phyloP scores from a whole-genome alignment of 768 basidiomycete genomes.

The Boletus rufocinnamomeus region DNA sequence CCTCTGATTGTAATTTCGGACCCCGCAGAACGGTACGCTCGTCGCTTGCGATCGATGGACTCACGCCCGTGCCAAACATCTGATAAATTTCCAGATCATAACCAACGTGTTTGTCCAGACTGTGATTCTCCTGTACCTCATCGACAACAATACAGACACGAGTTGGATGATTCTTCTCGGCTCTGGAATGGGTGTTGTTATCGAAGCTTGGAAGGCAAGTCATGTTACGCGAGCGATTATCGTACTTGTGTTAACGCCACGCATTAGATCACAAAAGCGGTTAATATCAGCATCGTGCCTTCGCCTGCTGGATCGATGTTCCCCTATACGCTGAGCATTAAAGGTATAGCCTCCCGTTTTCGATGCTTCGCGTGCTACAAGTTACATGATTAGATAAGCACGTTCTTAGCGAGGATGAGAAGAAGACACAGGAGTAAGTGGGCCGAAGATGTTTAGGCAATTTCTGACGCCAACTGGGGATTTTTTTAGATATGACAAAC shows the following conservation, averaged over 20 bases:
- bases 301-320: slow-evolving; percentile 63
- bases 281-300: slow-evolving; percentile 74
- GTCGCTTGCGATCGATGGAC: slow-evolving; percentile 12
- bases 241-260: slow-evolving; percentile 19
- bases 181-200: slow-evolving; percentile 75
- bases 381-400: slow-evolving; percentile 71
- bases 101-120: slow-evolving; percentile 95
- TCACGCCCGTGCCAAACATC: slow-evolving; percentile 16
- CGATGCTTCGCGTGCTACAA: slow-evolving; percentile 14
- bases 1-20: slow-evolving; percentile 22
- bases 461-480: slow-evolving; percentile 8
- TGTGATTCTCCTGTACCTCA: slow-evolving; percentile 87
- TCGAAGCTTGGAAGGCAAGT: slow-evolving; percentile 93
- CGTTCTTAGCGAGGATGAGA: slow-evolving; percentile 94
- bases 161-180: slow-evolving; percentile 97
- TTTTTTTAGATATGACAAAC: slow-evolving; percentile 70
- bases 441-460: slow-evolving; percentile 24
- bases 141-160: slow-evolving; percentile 94
- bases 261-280: slow-evolving; percentile 79
- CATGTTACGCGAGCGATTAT: slow-evolving; percentile 12
- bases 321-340: slow-evolving; percentile 81
- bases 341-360: slow-evolving; percentile 51
- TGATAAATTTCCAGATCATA: slow-evolving; percentile 53
- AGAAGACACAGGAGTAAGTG: slow-evolving; percentile 92
- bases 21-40: slow-evolving; percentile 53